Percentiles rank a stretch among this genome's conserved stretches.
Evolutionary conservation across 2,329 filamentous ascomycete genomes (phyloP).

Genomic region (Neofusicoccum parvum): DNA sequence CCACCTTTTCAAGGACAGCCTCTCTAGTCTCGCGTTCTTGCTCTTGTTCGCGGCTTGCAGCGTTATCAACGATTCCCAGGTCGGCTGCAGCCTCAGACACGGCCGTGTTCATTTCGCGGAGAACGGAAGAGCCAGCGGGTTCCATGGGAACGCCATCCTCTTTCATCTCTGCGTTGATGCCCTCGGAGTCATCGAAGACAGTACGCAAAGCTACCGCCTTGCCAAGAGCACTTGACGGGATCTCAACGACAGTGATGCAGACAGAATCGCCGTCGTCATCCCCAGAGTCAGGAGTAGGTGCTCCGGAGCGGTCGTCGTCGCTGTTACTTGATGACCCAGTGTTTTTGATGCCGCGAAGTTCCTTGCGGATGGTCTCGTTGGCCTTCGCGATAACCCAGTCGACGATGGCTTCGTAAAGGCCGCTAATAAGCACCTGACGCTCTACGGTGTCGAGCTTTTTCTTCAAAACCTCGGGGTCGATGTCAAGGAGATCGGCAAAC

Average conservation of each 20-base stretch:
- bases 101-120: slow-evolving; percentile 84
- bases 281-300: slow-evolving; percentile 65
- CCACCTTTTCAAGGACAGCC: slow-evolving; percentile 81
- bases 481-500: slow-evolving; percentile 78
- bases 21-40: slow-evolving; percentile 80
- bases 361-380: slow-evolving; percentile 78
- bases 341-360: slow-evolving; percentile 68
- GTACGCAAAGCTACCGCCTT: slow-evolving; percentile 88
- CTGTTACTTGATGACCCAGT: slow-evolving; percentile 70
- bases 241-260: slow-evolving; percentile 82
- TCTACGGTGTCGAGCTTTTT: slow-evolving; percentile 83
- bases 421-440: slow-evolving; percentile 77
- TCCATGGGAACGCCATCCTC: slow-evolving; percentile 84
- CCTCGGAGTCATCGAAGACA: slow-evolving; percentile 87
- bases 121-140: slow-evolving; percentile 74
- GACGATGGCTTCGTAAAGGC: slow-evolving; percentile 89
- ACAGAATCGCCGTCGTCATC: slow-evolving; percentile 82
- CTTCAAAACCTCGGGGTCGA: slow-evolving; percentile 81
- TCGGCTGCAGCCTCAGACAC: slow-evolving; percentile 76
- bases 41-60: slow-evolving; percentile 71
- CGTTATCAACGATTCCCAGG: slow-evolving; percentile 71
- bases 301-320: slow-evolving; percentile 52
- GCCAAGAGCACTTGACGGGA: slow-evolving; percentile 76
- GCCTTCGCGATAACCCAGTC: slow-evolving; percentile 92
- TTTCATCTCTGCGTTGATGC: slow-evolving; percentile 97